Percentiles rank a stretch among this genome's conserved stretches.
Evolutionary conservation across 331 rosid species (phyloP).

Genomic region (Cydonia oblonga): DNA sequence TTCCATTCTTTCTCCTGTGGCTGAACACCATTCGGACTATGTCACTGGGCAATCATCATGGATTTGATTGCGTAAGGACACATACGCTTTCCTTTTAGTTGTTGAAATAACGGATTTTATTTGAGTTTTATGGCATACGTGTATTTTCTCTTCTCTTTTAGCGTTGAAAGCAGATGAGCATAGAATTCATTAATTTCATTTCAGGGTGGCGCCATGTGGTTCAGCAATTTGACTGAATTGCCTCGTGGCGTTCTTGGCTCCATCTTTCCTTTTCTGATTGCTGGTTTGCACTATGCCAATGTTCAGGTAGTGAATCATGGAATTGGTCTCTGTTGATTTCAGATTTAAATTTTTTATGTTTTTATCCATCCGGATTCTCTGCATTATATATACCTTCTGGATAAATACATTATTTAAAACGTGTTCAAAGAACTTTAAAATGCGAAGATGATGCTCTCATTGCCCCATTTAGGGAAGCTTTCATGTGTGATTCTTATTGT

Average conservation of each 20-base stretch:
- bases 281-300: constrained; percentile 60
- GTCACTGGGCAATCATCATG: constrained; percentile 76
- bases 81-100: neutral
- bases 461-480: neutral
- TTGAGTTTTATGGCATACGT: neutral
- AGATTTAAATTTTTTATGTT: neutral
- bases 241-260: constrained; percentile 68
- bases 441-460: neutral
- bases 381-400: neutral
- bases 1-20: constrained; percentile 87
- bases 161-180: neutral
- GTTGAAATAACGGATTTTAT: neutral
- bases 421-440: neutral
- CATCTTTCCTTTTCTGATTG: constrained; percentile 64
- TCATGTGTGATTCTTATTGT: neutral
- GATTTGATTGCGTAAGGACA: constrained; percentile 69
- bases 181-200: constrained; percentile 12
- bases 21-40: constrained; percentile 68
- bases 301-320: constrained; percentile 53
- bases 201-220: constrained; percentile 97
- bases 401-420: neutral
- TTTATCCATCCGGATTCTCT: neutral
- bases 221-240: constrained; percentile 65
- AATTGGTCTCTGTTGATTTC: neutral
- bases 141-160: neutral